phyloP scores from a whole-genome alignment of 2,329 filamentous ascomycete species.

The Fusarium secorum region DNA sequence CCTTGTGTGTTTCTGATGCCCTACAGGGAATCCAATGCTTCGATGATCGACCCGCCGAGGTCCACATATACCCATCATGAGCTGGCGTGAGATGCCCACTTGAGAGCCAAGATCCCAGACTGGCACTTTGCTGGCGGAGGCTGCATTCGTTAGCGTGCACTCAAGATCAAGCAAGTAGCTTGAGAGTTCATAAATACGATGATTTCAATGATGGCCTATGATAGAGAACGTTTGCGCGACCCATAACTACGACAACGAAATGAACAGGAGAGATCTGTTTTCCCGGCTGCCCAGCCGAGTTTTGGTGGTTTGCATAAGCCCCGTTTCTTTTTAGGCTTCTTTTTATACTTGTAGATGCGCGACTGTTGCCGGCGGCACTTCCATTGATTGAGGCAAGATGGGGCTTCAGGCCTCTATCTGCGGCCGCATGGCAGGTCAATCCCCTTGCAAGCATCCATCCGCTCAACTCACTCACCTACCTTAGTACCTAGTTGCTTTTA shows the following conservation, averaged over 20 bases:
- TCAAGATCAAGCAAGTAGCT: not conserved
- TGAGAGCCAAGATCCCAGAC: slow-evolving; percentile 4
- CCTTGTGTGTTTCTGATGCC: not conserved
- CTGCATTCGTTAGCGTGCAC: not conserved
- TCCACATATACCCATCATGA: slow-evolving; percentile 17
- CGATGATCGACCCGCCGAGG: slow-evolving; percentile 12
- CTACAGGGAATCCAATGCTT: not conserved
- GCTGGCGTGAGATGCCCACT: not conserved
- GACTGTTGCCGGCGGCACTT: not conserved
- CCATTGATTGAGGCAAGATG: not conserved
- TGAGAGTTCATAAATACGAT: not conserved
- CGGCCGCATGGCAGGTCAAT: not conserved
- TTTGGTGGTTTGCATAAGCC: not conserved
- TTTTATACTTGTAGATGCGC: not conserved
- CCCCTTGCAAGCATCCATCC: not conserved
- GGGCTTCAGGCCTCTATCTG: not conserved
- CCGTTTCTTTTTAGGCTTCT: not conserved
- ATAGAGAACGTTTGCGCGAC: not conserved
- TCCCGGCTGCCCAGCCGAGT: not conserved
- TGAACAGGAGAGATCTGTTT: not conserved
- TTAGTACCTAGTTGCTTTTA: not conserved
- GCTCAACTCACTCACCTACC: not conserved
- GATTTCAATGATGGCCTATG: not conserved
- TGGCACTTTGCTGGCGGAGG: not conserved
- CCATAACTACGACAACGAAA: not conserved